Percentiles rank a stretch among this genome's conserved stretches.
Conservation (phyloP, 2,329 filamentous ascomycete genomes). For the Botrytis deweyae region DNA sequence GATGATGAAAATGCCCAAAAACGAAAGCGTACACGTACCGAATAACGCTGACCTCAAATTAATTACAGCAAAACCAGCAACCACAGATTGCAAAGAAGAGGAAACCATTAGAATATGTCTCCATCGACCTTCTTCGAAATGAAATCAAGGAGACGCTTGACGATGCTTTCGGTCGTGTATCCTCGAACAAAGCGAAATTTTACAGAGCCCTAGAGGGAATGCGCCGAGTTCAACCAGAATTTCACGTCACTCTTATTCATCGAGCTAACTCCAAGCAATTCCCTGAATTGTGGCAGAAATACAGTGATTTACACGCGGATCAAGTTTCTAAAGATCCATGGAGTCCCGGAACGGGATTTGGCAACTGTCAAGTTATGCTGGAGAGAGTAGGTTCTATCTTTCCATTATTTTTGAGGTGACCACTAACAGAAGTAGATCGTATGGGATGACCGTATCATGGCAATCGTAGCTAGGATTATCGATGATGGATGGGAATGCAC, state of each 20-base stretch:
- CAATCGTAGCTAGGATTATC: conserved; percentile 76
- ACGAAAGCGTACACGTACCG: neutral
- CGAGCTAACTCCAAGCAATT: conserved; percentile 60
- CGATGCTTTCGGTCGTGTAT: conserved; percentile 61
- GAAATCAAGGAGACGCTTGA: conserved; percentile 62
- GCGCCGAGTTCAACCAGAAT: conserved; percentile 76
- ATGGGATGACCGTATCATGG: conserved; percentile 86
- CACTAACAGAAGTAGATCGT: conserved; percentile 54
- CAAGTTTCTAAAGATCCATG: conserved; percentile 30
- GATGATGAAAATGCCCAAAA: neutral
- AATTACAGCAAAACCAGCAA: conserved; percentile 27
- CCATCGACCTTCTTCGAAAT: conserved; percentile 52
- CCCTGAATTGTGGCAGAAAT: conserved; percentile 73
- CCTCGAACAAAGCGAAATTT: conserved; percentile 58
- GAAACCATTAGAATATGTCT: conserved; percentile 63
- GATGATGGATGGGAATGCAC: conserved; percentile 65
- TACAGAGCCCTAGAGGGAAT: conserved; percentile 73
- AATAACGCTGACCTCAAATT: conserved; percentile 5
- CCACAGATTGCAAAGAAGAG: conserved; percentile 46
- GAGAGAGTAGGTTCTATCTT: conserved; percentile 50
- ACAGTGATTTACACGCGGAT: conserved; percentile 57
- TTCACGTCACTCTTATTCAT: conserved; percentile 95
- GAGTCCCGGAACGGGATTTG: conserved; percentile 50
- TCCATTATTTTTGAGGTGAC: neutral
- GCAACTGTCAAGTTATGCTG: conserved; percentile 61